phyloP scores from a whole-genome alignment of 306 rosid species.

The Fagus crenata region DNA sequence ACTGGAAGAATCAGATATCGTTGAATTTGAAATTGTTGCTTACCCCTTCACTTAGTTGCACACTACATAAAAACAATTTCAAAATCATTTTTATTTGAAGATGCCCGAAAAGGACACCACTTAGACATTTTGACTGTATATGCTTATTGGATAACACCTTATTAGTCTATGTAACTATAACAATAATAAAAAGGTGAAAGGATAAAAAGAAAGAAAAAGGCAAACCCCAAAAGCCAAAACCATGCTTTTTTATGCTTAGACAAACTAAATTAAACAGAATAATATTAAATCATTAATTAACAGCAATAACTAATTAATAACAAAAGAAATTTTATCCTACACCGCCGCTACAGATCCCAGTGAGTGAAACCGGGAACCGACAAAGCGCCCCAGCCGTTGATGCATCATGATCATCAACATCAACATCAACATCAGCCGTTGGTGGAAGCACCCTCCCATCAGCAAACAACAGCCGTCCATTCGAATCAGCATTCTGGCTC shows the following conservation, averaged over 20 bases:
- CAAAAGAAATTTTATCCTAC: constrained; percentile 30
- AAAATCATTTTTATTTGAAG: too few species aligned
- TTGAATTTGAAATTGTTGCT: too few species aligned
- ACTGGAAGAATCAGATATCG: too few species aligned
- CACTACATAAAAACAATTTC: too few species aligned
- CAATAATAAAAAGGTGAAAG: not conserved
- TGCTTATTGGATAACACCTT: not conserved
- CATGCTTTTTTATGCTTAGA: constrained; percentile 15
- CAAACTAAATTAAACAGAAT: not conserved
- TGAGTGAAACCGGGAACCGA: constrained; percentile 67
- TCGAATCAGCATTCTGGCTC: constrained; percentile 30
- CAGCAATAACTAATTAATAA: too few species aligned
- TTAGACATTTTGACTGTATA: too few species aligned
- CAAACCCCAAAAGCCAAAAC: constrained; percentile 23
- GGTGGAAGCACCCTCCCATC: constrained; percentile 91
- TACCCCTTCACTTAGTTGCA: too few species aligned
- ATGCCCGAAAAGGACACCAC: too few species aligned
- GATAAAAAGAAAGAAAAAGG: constrained; percentile 4
- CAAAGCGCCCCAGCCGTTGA: constrained; percentile 52
- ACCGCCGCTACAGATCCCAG: constrained; percentile 81
- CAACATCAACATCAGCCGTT: constrained; percentile 39
- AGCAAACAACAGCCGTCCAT: constrained; percentile 59
- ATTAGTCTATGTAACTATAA: not conserved
- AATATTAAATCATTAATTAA: too few species aligned
- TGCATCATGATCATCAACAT: constrained; percentile 37